These are phyloP conservation scores for Blastobotrys americana DNA, from an alignment of 805 yeast genomes.

Conservation along the genomic window DNA sequence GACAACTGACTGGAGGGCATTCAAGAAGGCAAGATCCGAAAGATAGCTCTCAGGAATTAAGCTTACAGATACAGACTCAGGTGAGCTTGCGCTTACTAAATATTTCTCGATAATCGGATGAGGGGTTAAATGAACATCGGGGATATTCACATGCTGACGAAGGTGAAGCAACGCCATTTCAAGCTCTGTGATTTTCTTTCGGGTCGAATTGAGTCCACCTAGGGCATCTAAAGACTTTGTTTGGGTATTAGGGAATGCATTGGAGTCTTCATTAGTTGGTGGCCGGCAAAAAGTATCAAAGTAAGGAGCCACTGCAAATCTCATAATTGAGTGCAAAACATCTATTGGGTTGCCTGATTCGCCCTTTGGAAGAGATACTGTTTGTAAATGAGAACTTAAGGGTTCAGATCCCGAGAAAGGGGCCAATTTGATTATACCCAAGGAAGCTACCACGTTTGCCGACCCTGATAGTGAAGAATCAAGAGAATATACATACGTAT, in stretches of 20 bases:
- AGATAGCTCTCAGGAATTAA: slow-evolving; percentile 34
- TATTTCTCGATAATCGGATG: slow-evolving; percentile 46
- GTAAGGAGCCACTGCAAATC: slow-evolving; percentile 59
- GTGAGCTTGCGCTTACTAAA: slow-evolving; percentile 25
- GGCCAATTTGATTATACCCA: slow-evolving; percentile 23
- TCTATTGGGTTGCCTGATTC: slow-evolving; percentile 35
- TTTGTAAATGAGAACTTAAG: slow-evolving; percentile 29
- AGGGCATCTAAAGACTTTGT: slow-evolving; percentile 8
- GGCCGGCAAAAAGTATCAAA: slow-evolving; percentile 47
- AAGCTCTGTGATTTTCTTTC: slow-evolving; percentile 61
- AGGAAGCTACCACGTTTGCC: slow-evolving; percentile 11
- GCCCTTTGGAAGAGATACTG: slow-evolving; percentile 32
- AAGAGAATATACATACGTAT: slow-evolving; percentile 7
- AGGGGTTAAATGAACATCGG: slow-evolving; percentile 47
- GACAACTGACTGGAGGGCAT: slow-evolving; percentile 60
- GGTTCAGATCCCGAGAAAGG: slow-evolving; percentile 12
- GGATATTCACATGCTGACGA: slow-evolving; percentile 60
- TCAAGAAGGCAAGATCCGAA: slow-evolving; percentile 51
- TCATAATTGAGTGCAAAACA: slow-evolving; percentile 50
- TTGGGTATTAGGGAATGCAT: too few relatives aligned
- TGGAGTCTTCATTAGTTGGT: slow-evolving; percentile 4
- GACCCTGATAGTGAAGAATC: slow-evolving; percentile 13
- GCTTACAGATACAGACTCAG: slow-evolving; percentile 22
- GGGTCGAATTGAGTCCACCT: slow-evolving; percentile 39
- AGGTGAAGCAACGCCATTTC: slow-evolving; percentile 59